phyloP scores from a whole-genome alignment of 2,329 filamentous ascomycete genomes.

The Chlorencoelia australis region DNA sequence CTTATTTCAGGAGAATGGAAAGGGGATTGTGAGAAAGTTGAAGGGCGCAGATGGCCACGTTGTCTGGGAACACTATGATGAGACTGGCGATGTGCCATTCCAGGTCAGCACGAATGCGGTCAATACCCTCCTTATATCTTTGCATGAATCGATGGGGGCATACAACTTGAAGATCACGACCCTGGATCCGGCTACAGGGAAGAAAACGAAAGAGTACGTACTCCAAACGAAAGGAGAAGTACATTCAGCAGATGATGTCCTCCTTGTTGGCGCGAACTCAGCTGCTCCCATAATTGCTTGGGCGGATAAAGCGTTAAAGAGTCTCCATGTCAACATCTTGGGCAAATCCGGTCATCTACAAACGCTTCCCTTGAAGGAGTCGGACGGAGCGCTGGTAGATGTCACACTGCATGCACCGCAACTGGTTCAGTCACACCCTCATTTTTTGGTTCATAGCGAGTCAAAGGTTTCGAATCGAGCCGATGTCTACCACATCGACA shows the following conservation, averaged over 20 bases:
- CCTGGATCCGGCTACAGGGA: conserved; percentile 64
- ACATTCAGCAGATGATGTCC: conserved; percentile 49
- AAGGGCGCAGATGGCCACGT: conserved; percentile 62
- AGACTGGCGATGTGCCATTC: conserved; percentile 59
- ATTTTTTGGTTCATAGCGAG: conserved; percentile 78
- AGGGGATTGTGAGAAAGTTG: conserved; percentile 56
- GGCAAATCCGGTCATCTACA: conserved; percentile 44
- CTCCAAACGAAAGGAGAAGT: conserved; percentile 69
- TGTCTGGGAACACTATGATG: conserved; percentile 69
- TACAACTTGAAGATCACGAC: conserved; percentile 68
- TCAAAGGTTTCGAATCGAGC: conserved; percentile 65
- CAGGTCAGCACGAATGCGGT: conserved; percentile 61
- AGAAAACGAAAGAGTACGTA: conserved; percentile 58
- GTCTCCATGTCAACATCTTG: conserved; percentile 62
- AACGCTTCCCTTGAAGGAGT: conserved; percentile 40
- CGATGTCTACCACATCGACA: conserved; percentile 75
- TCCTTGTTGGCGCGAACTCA: conserved; percentile 68
- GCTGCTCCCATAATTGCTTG: conserved; percentile 67
- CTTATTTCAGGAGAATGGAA: conserved; percentile 48
- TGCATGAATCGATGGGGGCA: conserved; percentile 59
- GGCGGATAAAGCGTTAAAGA: conserved; percentile 53
- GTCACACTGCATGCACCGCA: conserved; percentile 64
- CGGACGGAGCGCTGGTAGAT: conserved; percentile 41
- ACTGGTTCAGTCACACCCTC: conserved; percentile 58
- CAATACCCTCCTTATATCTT: conserved; percentile 65